Evolutionary conservation across 371 early-diverging fungal genomes (phyloP).

Genomic region (Nematocida sp.): DNA sequence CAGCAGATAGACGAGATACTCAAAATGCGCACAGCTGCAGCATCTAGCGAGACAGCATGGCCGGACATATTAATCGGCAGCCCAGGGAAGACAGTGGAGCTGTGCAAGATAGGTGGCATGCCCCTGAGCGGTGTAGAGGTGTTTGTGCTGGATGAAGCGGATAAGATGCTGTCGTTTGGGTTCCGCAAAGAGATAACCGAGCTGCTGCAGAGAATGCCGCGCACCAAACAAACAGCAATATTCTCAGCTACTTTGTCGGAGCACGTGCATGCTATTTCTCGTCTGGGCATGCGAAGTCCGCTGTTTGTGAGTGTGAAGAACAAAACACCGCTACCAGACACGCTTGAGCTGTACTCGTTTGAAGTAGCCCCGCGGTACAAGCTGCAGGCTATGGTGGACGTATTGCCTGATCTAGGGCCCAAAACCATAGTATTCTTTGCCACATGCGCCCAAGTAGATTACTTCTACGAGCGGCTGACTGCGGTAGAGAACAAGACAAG

Average conservation of each 20-base stretch:
- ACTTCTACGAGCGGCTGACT: conserved; percentile 65
- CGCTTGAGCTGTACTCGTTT: neutral
- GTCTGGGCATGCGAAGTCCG: conserved; percentile 41
- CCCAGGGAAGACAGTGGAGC: conserved; percentile 20
- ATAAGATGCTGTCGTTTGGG: conserved; percentile 34
- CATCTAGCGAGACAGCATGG: neutral
- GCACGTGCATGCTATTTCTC: conserved; percentile 11
- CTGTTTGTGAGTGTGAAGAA: conserved; percentile 31
- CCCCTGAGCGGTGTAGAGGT: conserved; percentile 27
- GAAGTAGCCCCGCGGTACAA: conserved; percentile 6
- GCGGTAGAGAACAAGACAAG: conserved; percentile 1
- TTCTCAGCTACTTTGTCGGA: conserved; percentile 43
- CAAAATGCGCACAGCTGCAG: neutral
- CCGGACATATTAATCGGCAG: conserved; percentile 15
- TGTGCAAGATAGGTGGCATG: conserved; percentile 23
- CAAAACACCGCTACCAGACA: conserved; percentile 10
- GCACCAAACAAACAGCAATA: conserved; percentile 23
- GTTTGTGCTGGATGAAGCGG: conserved; percentile 39
- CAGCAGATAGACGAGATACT: conserved; percentile 19
- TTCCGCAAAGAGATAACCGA: conserved; percentile 24
- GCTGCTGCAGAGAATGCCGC: conserved; percentile 24
- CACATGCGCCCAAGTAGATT: conserved; percentile 62
- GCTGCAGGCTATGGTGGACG: neutral
- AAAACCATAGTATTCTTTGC: conserved; percentile 50
- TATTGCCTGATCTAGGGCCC: neutral